Evolutionary conservation across 306 rosid genomes (phyloP).

Genomic region (Hippophae gyantsensis): DNA sequence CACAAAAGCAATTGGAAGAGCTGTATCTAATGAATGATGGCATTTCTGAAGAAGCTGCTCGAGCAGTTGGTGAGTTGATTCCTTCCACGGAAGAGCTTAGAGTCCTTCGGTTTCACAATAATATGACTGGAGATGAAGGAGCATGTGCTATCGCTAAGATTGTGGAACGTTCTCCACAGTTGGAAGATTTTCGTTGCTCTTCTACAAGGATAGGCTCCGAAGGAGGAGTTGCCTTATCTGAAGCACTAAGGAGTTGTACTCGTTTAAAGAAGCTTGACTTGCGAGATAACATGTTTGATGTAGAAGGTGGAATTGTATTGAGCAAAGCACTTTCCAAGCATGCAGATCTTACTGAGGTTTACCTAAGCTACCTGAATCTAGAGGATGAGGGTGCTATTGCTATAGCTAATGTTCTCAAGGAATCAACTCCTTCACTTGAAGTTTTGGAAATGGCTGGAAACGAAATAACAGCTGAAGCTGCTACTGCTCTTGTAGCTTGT

Average conservation of each 20-base stretch:
- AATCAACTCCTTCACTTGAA: conserved; percentile 66
- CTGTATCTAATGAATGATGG: conserved; percentile 84
- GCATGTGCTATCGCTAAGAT: conserved; percentile 64
- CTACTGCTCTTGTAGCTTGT: conserved; percentile 54
- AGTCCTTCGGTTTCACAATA: conserved; percentile 71
- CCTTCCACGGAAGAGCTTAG: conserved; percentile 70
- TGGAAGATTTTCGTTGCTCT: conserved; percentile 82
- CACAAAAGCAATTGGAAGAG: conserved; percentile 64
- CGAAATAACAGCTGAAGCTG: conserved; percentile 69
- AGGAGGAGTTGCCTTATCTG: conserved; percentile 77
- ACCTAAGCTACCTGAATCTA: conserved; percentile 77
- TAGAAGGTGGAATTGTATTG: conserved; percentile 64
- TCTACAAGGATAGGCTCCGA: conserved; percentile 67
- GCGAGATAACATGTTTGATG: conserved; percentile 87
- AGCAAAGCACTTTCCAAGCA: conserved; percentile 68
- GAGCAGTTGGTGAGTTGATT: conserved; percentile 65
- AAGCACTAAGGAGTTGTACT: conserved; percentile 50
- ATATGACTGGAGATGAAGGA: conserved; percentile 84
- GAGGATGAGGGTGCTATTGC: conserved; percentile 76
- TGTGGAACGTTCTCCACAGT: conserved; percentile 51
- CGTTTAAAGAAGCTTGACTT: conserved; percentile 71
- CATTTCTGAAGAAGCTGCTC: conserved; percentile 83
- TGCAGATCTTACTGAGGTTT: conserved; percentile 52
- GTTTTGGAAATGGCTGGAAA: conserved; percentile 87
- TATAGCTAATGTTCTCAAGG: conserved; percentile 52